Conservation (phyloP, 2,329 filamentous ascomycete species). For the Alternaria alternata region DNA sequence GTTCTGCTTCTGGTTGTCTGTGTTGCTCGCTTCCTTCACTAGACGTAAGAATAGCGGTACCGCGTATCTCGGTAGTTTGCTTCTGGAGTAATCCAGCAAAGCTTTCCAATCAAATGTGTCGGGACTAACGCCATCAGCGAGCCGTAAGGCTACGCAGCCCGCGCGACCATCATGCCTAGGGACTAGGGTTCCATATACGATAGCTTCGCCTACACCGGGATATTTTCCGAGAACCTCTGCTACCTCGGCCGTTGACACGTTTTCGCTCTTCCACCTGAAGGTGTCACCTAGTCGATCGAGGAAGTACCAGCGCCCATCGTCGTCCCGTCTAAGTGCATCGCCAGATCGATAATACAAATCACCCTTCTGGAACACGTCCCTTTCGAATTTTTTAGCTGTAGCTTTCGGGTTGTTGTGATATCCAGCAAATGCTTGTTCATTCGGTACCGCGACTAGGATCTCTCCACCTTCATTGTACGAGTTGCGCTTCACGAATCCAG, state of each 20-base stretch:
- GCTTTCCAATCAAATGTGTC: conserved; percentile 37
- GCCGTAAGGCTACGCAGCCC: conserved; percentile 62
- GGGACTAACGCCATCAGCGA: conserved; percentile 54
- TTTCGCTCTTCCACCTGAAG: conserved; percentile 59
- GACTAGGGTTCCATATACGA: conserved; percentile 57
- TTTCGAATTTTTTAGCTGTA: conserved; percentile 63
- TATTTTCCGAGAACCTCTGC: conserved; percentile 54
- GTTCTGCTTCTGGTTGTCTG: conserved; percentile 81
- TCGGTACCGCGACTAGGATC: conserved; percentile 70
- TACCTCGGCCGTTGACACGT: conserved; percentile 58
- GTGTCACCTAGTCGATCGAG: conserved; percentile 57
- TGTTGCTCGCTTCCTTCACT: conserved; percentile 64
- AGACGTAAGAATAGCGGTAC: conserved; percentile 76
- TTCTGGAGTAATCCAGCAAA: conserved; percentile 30
- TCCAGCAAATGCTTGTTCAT: conserved; percentile 60
- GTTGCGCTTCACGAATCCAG: conserved; percentile 69
- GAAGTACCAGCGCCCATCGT: conserved; percentile 57
- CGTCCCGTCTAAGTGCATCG: conserved; percentile 54
- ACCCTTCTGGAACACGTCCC: conserved; percentile 54
- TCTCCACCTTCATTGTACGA: conserved; percentile 74
- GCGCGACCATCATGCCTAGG: conserved; percentile 61
- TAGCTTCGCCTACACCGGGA: conserved; percentile 54
- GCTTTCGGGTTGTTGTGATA: conserved; percentile 73
- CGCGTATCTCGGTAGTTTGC: conserved; percentile 70
- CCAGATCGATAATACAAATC: conserved; percentile 58